phyloP scores from a whole-genome alignment of 2,329 filamentous ascomycete species.

The Periconia digitata region DNA sequence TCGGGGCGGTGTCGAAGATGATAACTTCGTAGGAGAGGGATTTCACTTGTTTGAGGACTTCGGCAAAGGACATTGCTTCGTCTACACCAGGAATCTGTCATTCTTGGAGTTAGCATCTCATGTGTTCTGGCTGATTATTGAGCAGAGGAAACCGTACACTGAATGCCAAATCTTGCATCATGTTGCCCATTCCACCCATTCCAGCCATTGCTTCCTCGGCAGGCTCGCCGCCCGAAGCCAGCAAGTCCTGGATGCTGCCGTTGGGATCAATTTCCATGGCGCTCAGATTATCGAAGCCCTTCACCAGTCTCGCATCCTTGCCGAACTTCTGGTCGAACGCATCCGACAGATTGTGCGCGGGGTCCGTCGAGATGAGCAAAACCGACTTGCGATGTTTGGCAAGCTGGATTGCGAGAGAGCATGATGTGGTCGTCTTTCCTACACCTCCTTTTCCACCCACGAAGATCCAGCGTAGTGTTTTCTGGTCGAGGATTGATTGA shows the following conservation, averaged over 20 bases:
- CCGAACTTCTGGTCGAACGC: slow-evolving; percentile 99
- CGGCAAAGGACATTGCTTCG: slow-evolving; percentile 99
- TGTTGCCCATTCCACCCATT: slow-evolving; percentile 73
- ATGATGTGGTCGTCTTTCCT: slow-evolving; percentile 99
- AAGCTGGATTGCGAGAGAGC: slow-evolving; percentile 96
- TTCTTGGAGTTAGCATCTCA: too few relatives aligned
- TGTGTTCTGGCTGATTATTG: background rate
- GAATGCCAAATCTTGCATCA: slow-evolving; percentile 99
- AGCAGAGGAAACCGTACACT: slow-evolving; percentile 62
- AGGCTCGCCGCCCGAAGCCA: slow-evolving; percentile 75
- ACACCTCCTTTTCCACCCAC: slow-evolving; percentile 98
- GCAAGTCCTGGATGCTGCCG: slow-evolving; percentile 92
- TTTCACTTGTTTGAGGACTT: slow-evolving; percentile 99
- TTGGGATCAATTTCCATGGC: slow-evolving; percentile 99
- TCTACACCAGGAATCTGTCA: slow-evolving; percentile 92
- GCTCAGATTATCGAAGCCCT: slow-evolving; percentile 90
- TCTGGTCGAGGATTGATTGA: slow-evolving; percentile 92
- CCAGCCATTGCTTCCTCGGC: slow-evolving; percentile 71
- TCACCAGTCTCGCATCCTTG: slow-evolving; percentile 91
- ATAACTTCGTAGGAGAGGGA: slow-evolving; percentile 98
- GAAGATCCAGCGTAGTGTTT: slow-evolving; percentile 96
- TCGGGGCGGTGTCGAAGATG: slow-evolving; percentile 98
- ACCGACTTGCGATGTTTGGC: slow-evolving; percentile 93
- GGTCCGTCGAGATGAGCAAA: slow-evolving; percentile 96
- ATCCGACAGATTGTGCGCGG: slow-evolving; percentile 96